Evolutionary conservation across 192 early-diverging fungal species (phyloP).

Genomic region (Oehlia diaphana): DNA sequence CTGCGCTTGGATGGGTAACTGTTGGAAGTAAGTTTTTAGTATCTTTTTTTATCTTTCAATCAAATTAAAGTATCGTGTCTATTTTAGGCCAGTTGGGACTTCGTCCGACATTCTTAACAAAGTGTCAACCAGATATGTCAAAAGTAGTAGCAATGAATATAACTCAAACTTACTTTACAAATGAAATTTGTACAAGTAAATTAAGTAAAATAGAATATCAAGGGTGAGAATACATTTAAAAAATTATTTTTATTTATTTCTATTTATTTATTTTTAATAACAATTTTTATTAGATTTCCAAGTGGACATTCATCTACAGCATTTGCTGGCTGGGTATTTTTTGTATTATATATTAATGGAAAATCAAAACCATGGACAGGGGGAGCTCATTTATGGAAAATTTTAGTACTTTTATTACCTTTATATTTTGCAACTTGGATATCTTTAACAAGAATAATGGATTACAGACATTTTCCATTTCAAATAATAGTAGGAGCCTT

Average conservation of each 20-base stretch:
- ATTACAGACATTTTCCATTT: conserved; percentile 32
- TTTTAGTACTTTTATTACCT: conserved; percentile 18
- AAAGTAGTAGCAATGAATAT: neutral
- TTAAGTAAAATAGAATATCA: conserved; percentile 30
- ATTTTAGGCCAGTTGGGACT: conserved; percentile 20
- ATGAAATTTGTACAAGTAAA: conserved; percentile 19
- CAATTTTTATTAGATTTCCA: conserved; percentile 23
- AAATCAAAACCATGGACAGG: conserved; percentile 31
- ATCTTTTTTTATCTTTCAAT: too few relatives aligned
- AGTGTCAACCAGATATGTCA: conserved; percentile 17
- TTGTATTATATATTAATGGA: conserved; percentile 26
- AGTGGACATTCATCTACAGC: conserved; percentile 30
- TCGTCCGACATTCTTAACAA: conserved; percentile 29
- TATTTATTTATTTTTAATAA: neutral
- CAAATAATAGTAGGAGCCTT: conserved; percentile 29
- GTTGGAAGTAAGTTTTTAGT: conserved; percentile 20
- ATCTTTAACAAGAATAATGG: conserved; percentile 20
- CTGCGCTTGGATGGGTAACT: conserved; percentile 22
- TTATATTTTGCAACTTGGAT: conserved; percentile 30
- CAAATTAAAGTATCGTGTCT: neutral
- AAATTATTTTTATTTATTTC: neutral
- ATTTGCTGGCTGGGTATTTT: conserved; percentile 32
- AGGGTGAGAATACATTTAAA: conserved; percentile 5
- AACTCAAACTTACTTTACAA: conserved; percentile 21
- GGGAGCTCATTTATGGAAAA: conserved; percentile 28